A percentile compares a stretch with the other conserved stretches of the same genome.
Evolutionary conservation across 2,329 filamentous ascomycete species (phyloP).

Genomic region (Basipetospora chlamydospora): DNA sequence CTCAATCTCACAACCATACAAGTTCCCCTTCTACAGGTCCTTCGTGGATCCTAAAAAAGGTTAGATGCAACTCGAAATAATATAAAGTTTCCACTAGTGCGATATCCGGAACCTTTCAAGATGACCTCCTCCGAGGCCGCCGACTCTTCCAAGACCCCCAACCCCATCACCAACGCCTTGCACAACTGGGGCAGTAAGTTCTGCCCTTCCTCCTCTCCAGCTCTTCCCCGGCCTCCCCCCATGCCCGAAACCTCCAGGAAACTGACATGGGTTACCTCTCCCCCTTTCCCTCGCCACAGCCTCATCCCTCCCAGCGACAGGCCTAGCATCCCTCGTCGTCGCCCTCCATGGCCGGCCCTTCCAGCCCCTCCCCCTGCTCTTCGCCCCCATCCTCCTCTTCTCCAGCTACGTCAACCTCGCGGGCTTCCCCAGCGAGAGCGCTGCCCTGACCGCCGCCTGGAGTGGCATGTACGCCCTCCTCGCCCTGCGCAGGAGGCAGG

Average conservation of each 20-base stretch:
- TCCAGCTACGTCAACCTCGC: constrained; percentile 44
- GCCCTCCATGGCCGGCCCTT: constrained; percentile 41
- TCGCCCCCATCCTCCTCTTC: constrained; percentile 38
- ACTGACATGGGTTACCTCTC: constrained; percentile 4
- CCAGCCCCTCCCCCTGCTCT: constrained; percentile 33
- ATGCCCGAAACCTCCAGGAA: no score
- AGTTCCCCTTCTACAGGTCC: no score
- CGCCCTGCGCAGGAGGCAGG: constrained; percentile 32
- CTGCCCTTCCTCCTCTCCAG: no score
- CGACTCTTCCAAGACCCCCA: background rate
- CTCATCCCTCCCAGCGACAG: constrained; percentile 37
- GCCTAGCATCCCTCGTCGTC: constrained; percentile 40
- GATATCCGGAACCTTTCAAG: no score
- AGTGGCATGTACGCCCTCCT: constrained; percentile 43
- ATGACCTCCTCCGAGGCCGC: background rate
- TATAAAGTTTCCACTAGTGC: no score
- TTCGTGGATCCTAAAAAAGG: no score
- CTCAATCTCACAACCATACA: no score
- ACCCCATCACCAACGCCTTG: constrained; percentile 12
- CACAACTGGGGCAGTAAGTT: constrained; percentile 36
- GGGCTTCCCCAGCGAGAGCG: constrained; percentile 41
- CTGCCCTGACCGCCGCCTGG: constrained; percentile 40
- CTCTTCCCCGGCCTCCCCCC: no score
- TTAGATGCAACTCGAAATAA: no score
- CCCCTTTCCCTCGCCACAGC: constrained; percentile 24